Conservation (phyloP, 2,329 filamentous ascomycete genomes). For the Coniella vitis region DNA sequence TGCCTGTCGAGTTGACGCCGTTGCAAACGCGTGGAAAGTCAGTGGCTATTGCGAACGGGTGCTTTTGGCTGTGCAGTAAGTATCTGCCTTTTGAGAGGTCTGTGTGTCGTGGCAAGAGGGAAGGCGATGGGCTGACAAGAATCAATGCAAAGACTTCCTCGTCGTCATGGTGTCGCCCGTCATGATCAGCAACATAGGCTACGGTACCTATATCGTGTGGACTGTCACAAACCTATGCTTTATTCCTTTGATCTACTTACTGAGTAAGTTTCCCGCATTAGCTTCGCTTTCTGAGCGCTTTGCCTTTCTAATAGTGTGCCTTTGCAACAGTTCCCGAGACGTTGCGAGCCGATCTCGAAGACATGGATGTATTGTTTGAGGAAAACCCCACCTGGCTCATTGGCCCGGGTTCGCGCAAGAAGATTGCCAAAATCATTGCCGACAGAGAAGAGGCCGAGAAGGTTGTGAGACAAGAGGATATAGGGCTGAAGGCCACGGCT, state of each 20-base stretch:
- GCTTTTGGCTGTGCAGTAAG: background rate
- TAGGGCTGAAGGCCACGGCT: background rate
- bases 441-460: background rate
- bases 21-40: background rate
- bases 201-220: slow-evolving; percentile 12
- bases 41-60: background rate
- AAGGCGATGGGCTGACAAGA: no score
- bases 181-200: slow-evolving; percentile 16
- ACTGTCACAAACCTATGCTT: slow-evolving; percentile 12
- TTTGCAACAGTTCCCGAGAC: slow-evolving; percentile 4
- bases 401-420: background rate
- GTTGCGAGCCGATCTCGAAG: background rate
- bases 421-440: background rate
- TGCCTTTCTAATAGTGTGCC: no score
- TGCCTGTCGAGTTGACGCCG: background rate
- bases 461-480: background rate
- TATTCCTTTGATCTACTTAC: slow-evolving; percentile 23
- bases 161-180: slow-evolving; percentile 17
- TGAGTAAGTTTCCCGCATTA: background rate
- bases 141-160: slow-evolving; percentile 18
- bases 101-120: no score
- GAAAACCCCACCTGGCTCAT: slow-evolving; percentile 1
- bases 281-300: background rate
- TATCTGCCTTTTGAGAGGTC: no score
- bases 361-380: slow-evolving; percentile 5